Base-by-base conservation (phyloP, 202 grass and related monocot genomes). In the Panicum hallii region DNA sequence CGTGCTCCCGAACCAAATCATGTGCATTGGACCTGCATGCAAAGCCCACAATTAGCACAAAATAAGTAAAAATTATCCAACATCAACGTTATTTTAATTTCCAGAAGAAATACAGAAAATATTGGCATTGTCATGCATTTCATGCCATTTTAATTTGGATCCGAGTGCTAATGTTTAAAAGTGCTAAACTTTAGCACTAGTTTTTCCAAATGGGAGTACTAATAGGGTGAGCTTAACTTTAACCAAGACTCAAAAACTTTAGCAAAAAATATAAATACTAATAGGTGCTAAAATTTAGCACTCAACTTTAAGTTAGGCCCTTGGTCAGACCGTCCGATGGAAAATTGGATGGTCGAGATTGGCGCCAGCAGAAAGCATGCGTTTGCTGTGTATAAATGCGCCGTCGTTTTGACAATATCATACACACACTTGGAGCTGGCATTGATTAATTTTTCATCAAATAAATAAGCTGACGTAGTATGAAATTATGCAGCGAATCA, bases 1-100 rank as follows among this genome's bases (percentile, higher is more conserved):
- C 83, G 82, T 92, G 11, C 77, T 87, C 42, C 93, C 93, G 48
- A 95, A 95, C 93, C 93, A 95, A 1, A 95, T 85, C 80, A 95
- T 72, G 83, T 90, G 82, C 72, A 52, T 95, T 1, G 93, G 87
- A 9, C 93, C 93, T 95, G 77, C 17, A 54, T 19, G 13, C 48
- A 14, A 0, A 38, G 32, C 26, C 60, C 60, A 63, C 23, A 11
- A 2, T 14, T 63, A 62, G 38, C 2, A 40, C 7, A 46, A 57
- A 6, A 11, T 5, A 12, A 32, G 48, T 9, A 60, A 62, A 62
- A 58, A 13, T 2, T 7, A 56, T 23, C 60, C 23, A 22, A 41
- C 11, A 19, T 20, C 3, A 69, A 20, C 60, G 26, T 11, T 6
- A 23, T 32, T 63, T 15, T 3, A 67, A 26, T 16, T 65, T 67